Conservation (phyloP, 2,329 filamentous ascomycete species). For the Claviceps humidiphila region DNA sequence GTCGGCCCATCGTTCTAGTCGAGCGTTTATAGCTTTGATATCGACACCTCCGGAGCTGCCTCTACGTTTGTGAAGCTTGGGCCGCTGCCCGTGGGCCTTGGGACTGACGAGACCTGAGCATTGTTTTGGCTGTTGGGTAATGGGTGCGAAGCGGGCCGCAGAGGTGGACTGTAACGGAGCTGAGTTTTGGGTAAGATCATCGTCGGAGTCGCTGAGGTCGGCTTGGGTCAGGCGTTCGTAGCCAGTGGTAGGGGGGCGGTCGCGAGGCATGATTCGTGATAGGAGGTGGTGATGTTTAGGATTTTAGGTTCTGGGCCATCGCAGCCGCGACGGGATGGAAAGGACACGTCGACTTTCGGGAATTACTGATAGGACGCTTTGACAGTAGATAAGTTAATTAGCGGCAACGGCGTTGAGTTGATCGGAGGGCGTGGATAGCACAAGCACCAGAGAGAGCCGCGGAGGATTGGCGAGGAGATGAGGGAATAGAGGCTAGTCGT, state of each 20-base stretch:
- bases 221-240: slow-evolving; percentile 78
- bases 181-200: slow-evolving; percentile 42
- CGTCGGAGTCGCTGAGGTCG: slow-evolving; percentile 61
- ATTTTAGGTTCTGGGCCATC: slow-evolving; percentile 1
- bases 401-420: too few species aligned
- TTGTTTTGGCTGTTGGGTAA: slow-evolving; percentile 47
- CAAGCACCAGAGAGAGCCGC: not conserved
- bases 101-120: slow-evolving; percentile 47
- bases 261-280: slow-evolving; percentile 43
- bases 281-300: not conserved
- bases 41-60: slow-evolving; percentile 81
- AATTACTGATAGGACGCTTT: too few species aligned
- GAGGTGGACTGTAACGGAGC: slow-evolving; percentile 43
- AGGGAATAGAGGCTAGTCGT: not conserved
- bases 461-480: not conserved
- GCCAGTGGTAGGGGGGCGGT: slow-evolving; percentile 61
- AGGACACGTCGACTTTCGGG: not conserved
- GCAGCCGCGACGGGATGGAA: not conserved
- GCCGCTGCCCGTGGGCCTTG: slow-evolving; percentile 24
- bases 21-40: slow-evolving; percentile 94
- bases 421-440: not conserved
- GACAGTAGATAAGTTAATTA: too few species aligned
- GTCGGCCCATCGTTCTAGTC: slow-evolving; percentile 91
- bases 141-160: slow-evolving; percentile 51
- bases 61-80: slow-evolving; percentile 32